phyloP scores from a whole-genome alignment of 176 grass and related monocot species.

The Calamus simplicifolius region DNA sequence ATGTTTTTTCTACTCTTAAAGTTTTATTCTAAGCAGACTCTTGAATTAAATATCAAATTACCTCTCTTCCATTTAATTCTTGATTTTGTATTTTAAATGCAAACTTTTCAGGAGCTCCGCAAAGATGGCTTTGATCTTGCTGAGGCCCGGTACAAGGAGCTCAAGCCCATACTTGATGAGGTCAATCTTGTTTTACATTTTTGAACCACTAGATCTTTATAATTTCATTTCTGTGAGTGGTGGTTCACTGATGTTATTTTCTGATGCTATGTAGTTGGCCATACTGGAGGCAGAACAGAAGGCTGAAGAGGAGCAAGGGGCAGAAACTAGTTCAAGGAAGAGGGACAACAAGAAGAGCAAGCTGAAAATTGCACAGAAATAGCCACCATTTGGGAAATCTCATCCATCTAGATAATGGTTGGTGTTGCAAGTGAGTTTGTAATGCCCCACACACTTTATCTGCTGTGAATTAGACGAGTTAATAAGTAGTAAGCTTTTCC shows the following conservation, averaged over 20 bases:
- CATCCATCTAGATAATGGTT: no score
- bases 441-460: no score
- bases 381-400: background rate
- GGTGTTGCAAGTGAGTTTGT: no score
- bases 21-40: no score
- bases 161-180: constrained; percentile 96
- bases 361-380: constrained; percentile 42
- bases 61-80: no score
- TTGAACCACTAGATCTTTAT: background rate
- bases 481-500: no score
- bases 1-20: no score
- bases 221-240: background rate
- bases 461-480: no score
- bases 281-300: constrained; percentile 82
- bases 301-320: constrained; percentile 77
- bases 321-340: constrained; percentile 50
- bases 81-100: constrained; percentile 19
- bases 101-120: constrained; percentile 56
- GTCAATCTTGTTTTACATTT: constrained; percentile 15
- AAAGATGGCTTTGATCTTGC: constrained; percentile 99
- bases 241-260: constrained; percentile 12
- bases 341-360: constrained; percentile 61
- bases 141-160: constrained; percentile 72
- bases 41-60: no score
- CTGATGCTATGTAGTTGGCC: constrained; percentile 45